Evolutionary conservation across 73 alveolate species (phyloP), one percentile per base, ranked within the genome.

Genomic region (Symbiodinium pilosum): DNA sequence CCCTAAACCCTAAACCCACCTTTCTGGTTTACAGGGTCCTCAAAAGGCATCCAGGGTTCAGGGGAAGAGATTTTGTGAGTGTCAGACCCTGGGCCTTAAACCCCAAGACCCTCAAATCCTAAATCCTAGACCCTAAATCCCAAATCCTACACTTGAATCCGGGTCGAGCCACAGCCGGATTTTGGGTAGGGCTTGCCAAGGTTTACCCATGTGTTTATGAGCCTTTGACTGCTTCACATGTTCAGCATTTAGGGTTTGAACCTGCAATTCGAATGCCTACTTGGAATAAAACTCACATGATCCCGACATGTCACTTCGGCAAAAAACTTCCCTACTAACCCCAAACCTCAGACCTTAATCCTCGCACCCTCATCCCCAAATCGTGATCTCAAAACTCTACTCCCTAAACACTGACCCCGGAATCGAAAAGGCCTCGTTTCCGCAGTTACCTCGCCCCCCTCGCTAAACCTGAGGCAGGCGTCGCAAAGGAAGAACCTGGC

Each of bases 401-500:
- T 32, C 73, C 32, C 59, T 9, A 56, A 16, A 56, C 59, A 47
- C 6, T 6, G 21, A 47, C 59, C 59, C 59, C 6, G 14, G 59
- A 47, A 18, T n/a, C n/a, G n/a, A n/a, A n/a, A n/a, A 39, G 20
- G 56, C 94, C 94, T 87, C 30, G 94, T 87, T 21, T 87, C 94
- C 30, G 83, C 56, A 4, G 94, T 87, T 54, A 87, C 71, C 59
- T 87, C 94, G 18, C 94, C 94, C 83, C 51, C 34, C 84, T 87
- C 52, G 59, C 71, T 77, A 24, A 87, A 87, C 59, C 43, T 14
- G 59, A 73, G 94, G 56, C 94, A 87, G 14, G 83, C 94, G 20
- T 87, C 94, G 94, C 94, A 87, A 1, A 87, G 68, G 84, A 87
- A 87, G 54, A 87, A 87, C 94, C 94, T 87, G 44, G 6, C 59